Percentiles rank a stretch among this genome's conserved stretches.
Evolutionary conservation across 768 basidiomycete species (phyloP).

Genomic region (Lactarius hatsudake): DNA sequence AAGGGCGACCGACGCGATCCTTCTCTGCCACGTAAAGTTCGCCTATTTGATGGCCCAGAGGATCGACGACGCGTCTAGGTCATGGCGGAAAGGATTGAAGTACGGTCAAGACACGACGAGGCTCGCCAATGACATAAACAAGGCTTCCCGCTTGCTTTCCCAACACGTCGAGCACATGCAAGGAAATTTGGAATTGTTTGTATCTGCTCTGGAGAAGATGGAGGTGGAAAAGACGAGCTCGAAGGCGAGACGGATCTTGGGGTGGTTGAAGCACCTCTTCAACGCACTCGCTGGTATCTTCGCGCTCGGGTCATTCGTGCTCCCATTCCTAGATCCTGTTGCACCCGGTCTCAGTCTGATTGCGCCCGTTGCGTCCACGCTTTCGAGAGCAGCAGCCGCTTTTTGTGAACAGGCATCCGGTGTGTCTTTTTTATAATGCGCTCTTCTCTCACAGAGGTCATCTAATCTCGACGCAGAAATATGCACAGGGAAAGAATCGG

Average conservation of each 20-base stretch:
- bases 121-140: conserved; percentile 3
- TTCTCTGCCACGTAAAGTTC: too few relatives aligned
- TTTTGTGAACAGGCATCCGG: background rate
- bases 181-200: background rate
- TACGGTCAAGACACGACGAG: conserved; percentile 9
- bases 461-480: conserved; percentile 8
- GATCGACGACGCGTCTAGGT: conserved; percentile 1
- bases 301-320: background rate
- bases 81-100: conserved; percentile 10
- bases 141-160: conserved; percentile 5
- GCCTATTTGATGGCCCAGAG: too few relatives aligned
- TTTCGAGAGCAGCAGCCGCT: conserved; percentile 3
- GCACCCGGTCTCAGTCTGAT: too few relatives aligned
- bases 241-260: background rate
- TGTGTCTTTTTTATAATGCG: background rate
- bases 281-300: conserved; percentile 9
- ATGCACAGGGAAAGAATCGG: background rate
- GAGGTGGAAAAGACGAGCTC: conserved; percentile 4
- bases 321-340: background rate
- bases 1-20: too few relatives aligned
- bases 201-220: conserved; percentile 10
- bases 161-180: background rate
- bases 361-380: too few relatives aligned
- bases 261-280: conserved; percentile 15
- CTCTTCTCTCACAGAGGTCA: too few relatives aligned